These are phyloP conservation scores for Venturia effusa DNA, from an alignment of 2,329 filamentous ascomycete species.

Conservation along the genomic window DNA sequence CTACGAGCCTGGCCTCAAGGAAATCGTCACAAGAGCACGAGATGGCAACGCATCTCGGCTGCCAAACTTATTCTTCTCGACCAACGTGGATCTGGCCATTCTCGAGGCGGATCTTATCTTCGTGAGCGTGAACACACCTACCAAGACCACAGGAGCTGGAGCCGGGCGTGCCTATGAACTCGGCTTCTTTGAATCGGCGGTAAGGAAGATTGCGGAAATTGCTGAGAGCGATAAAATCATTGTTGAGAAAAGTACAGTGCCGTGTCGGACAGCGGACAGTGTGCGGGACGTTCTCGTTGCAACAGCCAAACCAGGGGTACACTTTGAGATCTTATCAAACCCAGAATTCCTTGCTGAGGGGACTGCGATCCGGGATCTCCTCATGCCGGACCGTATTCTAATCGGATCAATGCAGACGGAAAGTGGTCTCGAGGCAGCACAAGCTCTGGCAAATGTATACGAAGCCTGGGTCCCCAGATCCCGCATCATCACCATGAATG, in stretches of 20 bases:
- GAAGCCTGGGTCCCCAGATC: conserved; percentile 56
- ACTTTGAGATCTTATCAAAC: conserved; percentile 68
- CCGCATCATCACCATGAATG: conserved; percentile 59
- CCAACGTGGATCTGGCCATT: conserved; percentile 50
- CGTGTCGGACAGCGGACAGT: conserved; percentile 60
- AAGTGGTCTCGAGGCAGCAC: conserved; percentile 50
- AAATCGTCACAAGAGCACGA: conserved; percentile 54
- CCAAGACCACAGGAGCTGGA: conserved; percentile 58
- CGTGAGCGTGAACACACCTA: conserved; percentile 68
- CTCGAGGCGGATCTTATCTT: conserved; percentile 60
- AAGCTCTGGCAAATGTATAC: conserved; percentile 54
- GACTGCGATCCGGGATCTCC: conserved; percentile 59
- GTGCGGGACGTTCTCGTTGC: conserved; percentile 52
- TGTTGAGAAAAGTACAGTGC: conserved; percentile 72
- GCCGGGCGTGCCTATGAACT: conserved; percentile 62
- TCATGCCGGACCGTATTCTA: conserved; percentile 59
- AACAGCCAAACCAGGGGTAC: conserved; percentile 50
- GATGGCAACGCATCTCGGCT: conserved; percentile 20
- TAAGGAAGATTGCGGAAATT: conserved; percentile 53
- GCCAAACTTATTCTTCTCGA: conserved; percentile 64
- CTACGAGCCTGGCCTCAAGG: conserved; percentile 59
- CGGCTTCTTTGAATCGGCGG: conserved; percentile 59
- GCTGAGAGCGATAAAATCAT: conserved; percentile 59
- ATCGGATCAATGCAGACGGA: conserved; percentile 59
- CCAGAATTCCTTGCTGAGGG: conserved; percentile 72